Evolutionary conservation across 2,329 filamentous ascomycete genomes (phyloP), one percentile per base, ranked within the genome.

Genomic region (Claviceps sorghi): DNA sequence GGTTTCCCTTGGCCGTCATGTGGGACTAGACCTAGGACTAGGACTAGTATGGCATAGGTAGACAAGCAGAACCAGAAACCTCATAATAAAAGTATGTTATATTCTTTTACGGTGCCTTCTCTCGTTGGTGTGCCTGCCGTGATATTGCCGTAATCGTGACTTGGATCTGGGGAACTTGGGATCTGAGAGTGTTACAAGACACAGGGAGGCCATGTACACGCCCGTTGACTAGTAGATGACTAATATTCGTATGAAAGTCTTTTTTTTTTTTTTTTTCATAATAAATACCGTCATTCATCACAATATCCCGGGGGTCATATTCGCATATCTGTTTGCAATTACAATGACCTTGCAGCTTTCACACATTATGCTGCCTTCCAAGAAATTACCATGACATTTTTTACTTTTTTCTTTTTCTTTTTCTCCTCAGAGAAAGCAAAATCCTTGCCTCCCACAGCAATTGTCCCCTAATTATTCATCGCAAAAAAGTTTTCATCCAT

Each of bases 321-420:
- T 55, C 57, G 54, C 44, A 52, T 55, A 62, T 56, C 53, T 60
- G 51, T 56, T 58, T 52, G 58, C 54, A 63, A 62, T 63, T 64
- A 64, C 61, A 58, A 57, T 54, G 56, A 61, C 53, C 55, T 58
- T 56, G 59, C 63, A 61, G 56, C 59, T 53, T 56, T 60, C 59
- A 58, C 56, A 53, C 46, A 64, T 63, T 63, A 65, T 58, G 58
- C 61, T 61, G 48, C 60, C 63, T 59, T 57, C 62, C 63, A 65
- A 66, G 66, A 59, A 65, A 65, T 55, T 55, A 56, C 38, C 56
- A 54, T 62, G 56, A 66, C 62, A 58, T 51, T 38, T 52, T 29
- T 30, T n/a, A 13, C 13, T 51, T 38, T 52, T 29, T 30, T n/a
- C 11, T 13, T 51, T 38, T 52, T 26, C 19, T n/a, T 19, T 11